Evolutionary conservation across 169 alveolate genomes (phyloP), one percentile per base, ranked within the genome.

Genomic region (Cryptosporidium felis): DNA sequence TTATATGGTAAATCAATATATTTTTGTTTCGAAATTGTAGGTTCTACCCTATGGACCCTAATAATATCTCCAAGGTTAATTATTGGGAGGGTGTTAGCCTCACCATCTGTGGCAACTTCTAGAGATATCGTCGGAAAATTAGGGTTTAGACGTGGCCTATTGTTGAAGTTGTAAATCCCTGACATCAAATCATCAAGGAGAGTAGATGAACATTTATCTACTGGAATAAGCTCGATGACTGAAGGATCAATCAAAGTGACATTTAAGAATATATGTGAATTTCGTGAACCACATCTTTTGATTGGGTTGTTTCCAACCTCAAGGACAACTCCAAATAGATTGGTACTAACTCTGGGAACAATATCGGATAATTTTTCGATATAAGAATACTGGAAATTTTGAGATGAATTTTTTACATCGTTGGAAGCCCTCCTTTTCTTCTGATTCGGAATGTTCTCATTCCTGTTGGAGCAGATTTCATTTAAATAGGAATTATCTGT

Each of bases 241-340:
- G 85, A 74, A 16, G 85, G 85, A 56, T 74, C 85, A 32, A 74
- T 56, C 10, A 74, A 28, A 14, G 85, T 74, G 5, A 74, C 67
- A 74, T 74, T 74, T 56, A 74, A 32, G 36, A 53, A 74, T 5
- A 74, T 74, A 5, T 74, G 85, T 12, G 65, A 49, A n/a, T 32
- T 51, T 21, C 40, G 46, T 34, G 56, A 36, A 38, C 66, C 56
- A 18, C 28, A 53, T 21, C 85, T 60, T 53, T 49, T 74, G 6
- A 51, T 53, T 30, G 85, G 85, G 56, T 74, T 74, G 28, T 74
- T 74, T 10, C 85, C 85, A 51, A 74, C 85, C 42, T 74, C 85
- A 18, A 74, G 38, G 1, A 74, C 85, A 16, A 74, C 85, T 0
- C 85, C 85, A 56, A 36, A 74, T 14, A 74, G 61, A 53, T 74